phyloP scores from a whole-genome alignment of 371 early-diverging fungal genomes.

The Actinomucor elegans region DNA sequence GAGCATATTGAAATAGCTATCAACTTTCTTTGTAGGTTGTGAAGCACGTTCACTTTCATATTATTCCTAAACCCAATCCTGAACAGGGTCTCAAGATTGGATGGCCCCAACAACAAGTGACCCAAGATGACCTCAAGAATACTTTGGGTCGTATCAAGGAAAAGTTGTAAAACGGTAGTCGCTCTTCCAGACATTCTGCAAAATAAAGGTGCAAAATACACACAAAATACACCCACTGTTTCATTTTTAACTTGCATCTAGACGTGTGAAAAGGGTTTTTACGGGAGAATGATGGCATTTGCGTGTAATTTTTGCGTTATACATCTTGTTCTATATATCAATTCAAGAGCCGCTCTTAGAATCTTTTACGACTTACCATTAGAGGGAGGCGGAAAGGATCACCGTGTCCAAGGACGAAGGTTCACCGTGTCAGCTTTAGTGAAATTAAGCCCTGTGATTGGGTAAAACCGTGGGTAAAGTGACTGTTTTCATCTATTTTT shows the following conservation, averaged over 20 bases:
- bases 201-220: too few relatives aligned
- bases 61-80: slow-evolving; percentile 79
- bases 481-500: slow-evolving; percentile 1
- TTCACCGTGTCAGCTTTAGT: slow-evolving; percentile 6
- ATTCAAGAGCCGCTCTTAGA: neutral
- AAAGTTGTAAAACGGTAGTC: slow-evolving; percentile 36
- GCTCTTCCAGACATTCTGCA: too few relatives aligned
- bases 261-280: too few relatives aligned
- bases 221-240: neutral
- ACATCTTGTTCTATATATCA: too few relatives aligned
- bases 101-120: slow-evolving; percentile 53
- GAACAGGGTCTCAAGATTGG: slow-evolving; percentile 72
- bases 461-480: slow-evolving; percentile 20
- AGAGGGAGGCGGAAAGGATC: neutral
- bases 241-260: neutral
- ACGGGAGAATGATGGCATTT: too few relatives aligned
- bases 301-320: too few relatives aligned
- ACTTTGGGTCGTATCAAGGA: slow-evolving; percentile 36
- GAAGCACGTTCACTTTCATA: slow-evolving; percentile 91
- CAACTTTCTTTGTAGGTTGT: slow-evolving; percentile 55
- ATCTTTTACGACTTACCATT: slow-evolving; percentile 7
- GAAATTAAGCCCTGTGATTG: neutral
- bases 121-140: slow-evolving; percentile 35
- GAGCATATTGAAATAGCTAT: too few relatives aligned
- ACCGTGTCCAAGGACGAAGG: slow-evolving; percentile 7